phyloP scores from a whole-genome alignment of 2,329 filamentous ascomycete genomes.

The Helotiales sp. region DNA sequence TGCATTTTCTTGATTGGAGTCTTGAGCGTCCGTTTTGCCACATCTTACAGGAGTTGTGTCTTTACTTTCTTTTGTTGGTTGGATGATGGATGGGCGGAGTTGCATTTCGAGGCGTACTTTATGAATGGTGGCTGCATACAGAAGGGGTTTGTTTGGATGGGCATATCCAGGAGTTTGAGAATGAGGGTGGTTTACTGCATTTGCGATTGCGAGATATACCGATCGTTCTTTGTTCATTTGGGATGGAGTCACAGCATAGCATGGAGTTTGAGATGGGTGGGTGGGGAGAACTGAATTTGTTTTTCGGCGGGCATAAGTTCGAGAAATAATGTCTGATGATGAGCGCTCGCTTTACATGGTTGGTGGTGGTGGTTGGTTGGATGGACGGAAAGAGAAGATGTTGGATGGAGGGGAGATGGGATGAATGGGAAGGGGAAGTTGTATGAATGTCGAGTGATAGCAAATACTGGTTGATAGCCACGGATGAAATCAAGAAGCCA shows the following conservation, averaged over 20 bases:
- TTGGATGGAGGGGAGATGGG: background rate
- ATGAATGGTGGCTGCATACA: background rate
- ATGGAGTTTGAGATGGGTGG: background rate
- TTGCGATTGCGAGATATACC: too few species aligned
- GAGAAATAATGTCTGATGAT: background rate
- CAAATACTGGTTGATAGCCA: background rate
- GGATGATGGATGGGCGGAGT: background rate
- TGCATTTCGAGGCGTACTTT: background rate
- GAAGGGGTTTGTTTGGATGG: background rate
- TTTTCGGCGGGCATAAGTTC: too few species aligned
- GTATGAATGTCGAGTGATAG: background rate
- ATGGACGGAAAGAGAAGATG: too few species aligned
- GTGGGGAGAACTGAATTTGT: background rate
- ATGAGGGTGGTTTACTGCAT: background rate
- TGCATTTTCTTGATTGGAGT: background rate
- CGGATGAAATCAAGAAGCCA: background rate
- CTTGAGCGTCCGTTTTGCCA: background rate
- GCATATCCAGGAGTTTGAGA: background rate
- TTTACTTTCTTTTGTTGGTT: background rate
- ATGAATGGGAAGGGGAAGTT: background rate
- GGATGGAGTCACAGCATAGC: background rate
- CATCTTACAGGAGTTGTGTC: background rate
- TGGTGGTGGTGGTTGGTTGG: background rate
- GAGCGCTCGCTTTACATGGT: background rate
- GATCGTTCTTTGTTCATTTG: too few species aligned